Evolutionary conservation across 73 alveolate species (phyloP), one percentile per base, ranked within the genome.

Genomic region (Paramecium primaurelia): DNA sequence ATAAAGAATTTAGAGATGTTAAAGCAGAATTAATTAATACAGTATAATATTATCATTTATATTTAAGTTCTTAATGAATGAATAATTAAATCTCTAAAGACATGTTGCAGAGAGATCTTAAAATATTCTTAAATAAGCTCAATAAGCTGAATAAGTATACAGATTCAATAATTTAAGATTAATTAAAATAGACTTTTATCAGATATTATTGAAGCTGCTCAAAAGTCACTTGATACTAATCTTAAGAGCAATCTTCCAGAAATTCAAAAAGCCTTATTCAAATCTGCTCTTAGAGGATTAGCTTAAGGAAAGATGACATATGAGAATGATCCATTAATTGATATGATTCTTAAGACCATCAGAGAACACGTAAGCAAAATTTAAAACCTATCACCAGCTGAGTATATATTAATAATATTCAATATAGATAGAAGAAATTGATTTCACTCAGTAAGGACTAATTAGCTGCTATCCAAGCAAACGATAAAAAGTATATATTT

Each of bases 271-370:
- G 88, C 42, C 22, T 34, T 60, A 11, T 83, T 89, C 86, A 60
- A 89, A 4, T 89, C 94, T 45, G 94, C 94, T 22, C 58, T 89
- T 16, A 83, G 38, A 12, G 94, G 94, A 45, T 14, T 89, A 8
- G 77, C 94, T 45, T 58, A 89, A 83, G 94, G 94, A 45, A 44
- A 89, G 18, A 89, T 89, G 94, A 83, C 86, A 12, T 89, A 89
- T 44, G 85, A 89, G 32, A 89, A 71, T 42, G 94, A 89, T 44
- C 94, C 94, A 4, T 73, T 89, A 22, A 77, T 89, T 40, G 60
- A 77, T 11, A 58, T 89, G 94, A 71, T 89, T 18, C 85, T 89
- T 20, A 25, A 77, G 20, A 71, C 94, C 4, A 89, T 89, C 37
- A 64, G 45, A 73, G 85, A 47, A 22, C 86, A 71, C 26, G 94